Base-by-base conservation (phyloP, 2,329 filamentous ascomycete species). In the Byssothecium circinans region DNA sequence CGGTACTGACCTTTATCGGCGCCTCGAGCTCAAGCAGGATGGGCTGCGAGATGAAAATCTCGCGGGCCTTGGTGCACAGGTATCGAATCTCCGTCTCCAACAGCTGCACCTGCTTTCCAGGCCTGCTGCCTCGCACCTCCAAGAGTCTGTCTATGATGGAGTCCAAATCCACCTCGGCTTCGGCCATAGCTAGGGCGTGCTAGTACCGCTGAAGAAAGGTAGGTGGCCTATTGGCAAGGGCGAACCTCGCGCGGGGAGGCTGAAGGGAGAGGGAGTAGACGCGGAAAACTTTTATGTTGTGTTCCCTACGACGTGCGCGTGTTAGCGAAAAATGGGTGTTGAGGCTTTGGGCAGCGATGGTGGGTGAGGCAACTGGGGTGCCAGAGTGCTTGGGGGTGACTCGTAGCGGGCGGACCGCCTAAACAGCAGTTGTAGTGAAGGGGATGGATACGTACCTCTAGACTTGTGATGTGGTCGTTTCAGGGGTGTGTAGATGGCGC, bases 31-130 rank as follows among this genome's bases (percentile, higher is more conserved):
- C 94, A 60, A 99, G 85, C 61, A 99, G 81, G 69, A 97, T 97
- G 60, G 94, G 94, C 80, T 99, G 94, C 54, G 91, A 96, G 75
- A 99, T 97, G 81, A 99, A 97, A 68, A 99, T 97, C 80, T 99
- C 94, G 60, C 94, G 88, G 56, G 92, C 91, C 81, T 97, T 97
- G 73, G 92, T 96, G 84, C 94, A 99, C 59, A 99, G 84, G 76
- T 85, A 96, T 71, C 92, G 88, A 64, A 99, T 99, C 79, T 97
- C 94, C 53, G 89, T 86, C 76, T 99, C 94, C 60, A 96, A 81
- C 61, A 99, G 84, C 79, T 97, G 92, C 46, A 99, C 94, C 78
- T 97, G 94, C 81, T 99, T 99, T 67, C 94, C 94, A 49, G 94
- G 94, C 70, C 94, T 87, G 82, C 91, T 96, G 73, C 92, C 94